These are phyloP conservation scores for Taphrina communis DNA, from an alignment of 1,139 yeast species.

Conservation along the genomic window DNA sequence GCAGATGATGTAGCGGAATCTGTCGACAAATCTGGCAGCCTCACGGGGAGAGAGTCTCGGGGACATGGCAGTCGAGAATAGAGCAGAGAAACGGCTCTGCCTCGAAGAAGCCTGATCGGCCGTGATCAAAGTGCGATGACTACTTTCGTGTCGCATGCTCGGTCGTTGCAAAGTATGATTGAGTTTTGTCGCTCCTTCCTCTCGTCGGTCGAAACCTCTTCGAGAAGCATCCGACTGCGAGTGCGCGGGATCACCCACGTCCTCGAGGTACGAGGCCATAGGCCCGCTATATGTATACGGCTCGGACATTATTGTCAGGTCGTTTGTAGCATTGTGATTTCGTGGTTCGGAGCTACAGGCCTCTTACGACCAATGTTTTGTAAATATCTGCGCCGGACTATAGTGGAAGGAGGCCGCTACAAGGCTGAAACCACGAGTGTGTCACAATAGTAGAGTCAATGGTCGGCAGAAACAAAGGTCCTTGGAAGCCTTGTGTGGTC, in stretches of 20 bases:
- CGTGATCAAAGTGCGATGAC: slow-evolving; percentile 21
- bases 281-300: slow-evolving; percentile 16
- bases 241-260: background rate
- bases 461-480: background rate
- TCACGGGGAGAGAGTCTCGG: slow-evolving; percentile 49
- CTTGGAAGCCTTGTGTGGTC: background rate
- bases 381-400: background rate
- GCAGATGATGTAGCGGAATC: slow-evolving; percentile 56
- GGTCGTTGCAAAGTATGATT: background rate
- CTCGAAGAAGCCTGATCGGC: slow-evolving; percentile 27
- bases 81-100: slow-evolving; percentile 30
- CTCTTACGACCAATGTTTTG: background rate
- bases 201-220: background rate
- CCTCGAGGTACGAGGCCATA: slow-evolving; percentile 16
- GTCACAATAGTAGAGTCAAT: background rate
- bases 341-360: background rate
- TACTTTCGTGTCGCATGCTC: slow-evolving; percentile 9
- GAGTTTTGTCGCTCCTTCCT: background rate
- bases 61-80: slow-evolving; percentile 44
- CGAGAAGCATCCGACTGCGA: background rate
- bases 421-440: background rate
- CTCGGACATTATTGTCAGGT: background rate
- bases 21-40: slow-evolving; percentile 54
- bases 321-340: background rate
- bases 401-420: background rate